These are phyloP conservation scores for Geotrichum bryndzae DNA, from an alignment of 1,139 yeast genomes.

Conservation along the genomic window DNA sequence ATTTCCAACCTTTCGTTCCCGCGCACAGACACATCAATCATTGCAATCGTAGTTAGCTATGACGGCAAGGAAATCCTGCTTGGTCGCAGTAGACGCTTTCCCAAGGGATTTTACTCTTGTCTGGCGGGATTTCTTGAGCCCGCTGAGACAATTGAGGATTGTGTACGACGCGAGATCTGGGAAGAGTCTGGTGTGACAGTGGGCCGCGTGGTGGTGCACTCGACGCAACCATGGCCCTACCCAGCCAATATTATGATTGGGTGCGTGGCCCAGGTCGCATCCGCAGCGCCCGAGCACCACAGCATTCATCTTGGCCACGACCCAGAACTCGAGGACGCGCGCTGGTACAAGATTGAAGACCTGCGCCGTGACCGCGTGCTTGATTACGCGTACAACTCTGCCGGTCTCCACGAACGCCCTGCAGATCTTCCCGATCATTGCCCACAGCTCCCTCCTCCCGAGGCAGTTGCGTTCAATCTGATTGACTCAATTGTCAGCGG, in stretches of 20 bases:
- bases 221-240: slow-evolving; percentile 94
- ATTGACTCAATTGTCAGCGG: slow-evolving; percentile 35
- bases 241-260: slow-evolving; percentile 94
- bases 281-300: slow-evolving; percentile 46
- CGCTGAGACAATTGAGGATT: slow-evolving; percentile 83
- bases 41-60: slow-evolving; percentile 65
- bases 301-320: slow-evolving; percentile 69
- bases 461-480: slow-evolving; percentile 46
- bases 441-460: slow-evolving; percentile 42
- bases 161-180: slow-evolving; percentile 85
- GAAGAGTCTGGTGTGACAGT: slow-evolving; percentile 84
- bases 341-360: slow-evolving; percentile 65
- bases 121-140: slow-evolving; percentile 97
- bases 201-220: slow-evolving; percentile 55
- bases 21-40: slow-evolving; percentile 82
- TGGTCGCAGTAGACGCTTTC: slow-evolving; percentile 60
- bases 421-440: slow-evolving; percentile 29
- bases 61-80: slow-evolving; percentile 60
- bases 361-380: slow-evolving; percentile 36
- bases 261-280: slow-evolving; percentile 66
- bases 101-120: slow-evolving; percentile 66
- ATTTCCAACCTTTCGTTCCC: slow-evolving; percentile 68
- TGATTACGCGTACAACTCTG: slow-evolving; percentile 9
- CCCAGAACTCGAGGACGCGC: slow-evolving; percentile 75
- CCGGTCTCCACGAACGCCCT: slow-evolving; percentile 11